Conservation (phyloP, 2,329 filamentous ascomycete species). For the Fusarium sp. region DNA sequence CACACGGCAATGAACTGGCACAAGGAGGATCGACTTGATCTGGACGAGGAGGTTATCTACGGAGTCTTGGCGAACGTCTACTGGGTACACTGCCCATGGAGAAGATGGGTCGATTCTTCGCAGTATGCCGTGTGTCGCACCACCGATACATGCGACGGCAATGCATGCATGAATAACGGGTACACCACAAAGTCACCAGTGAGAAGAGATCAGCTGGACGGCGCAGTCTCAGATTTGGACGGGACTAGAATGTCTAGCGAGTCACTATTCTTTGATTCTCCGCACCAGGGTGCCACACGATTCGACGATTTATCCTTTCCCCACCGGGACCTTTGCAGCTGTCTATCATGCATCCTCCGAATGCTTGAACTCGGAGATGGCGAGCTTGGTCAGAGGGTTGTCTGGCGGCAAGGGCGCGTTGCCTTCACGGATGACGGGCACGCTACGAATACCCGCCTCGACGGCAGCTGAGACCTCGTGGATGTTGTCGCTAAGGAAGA, state of each 20-base stretch:
- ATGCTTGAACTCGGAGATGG: constrained; percentile 52
- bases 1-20: constrained; percentile 19
- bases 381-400: constrained; percentile 53
- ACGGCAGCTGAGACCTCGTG: constrained; percentile 74
- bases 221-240: constrained; percentile 40
- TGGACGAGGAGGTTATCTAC: constrained; percentile 19
- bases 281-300: constrained; percentile 39
- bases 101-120: constrained; percentile 28
- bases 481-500: constrained; percentile 87
- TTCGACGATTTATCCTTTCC: constrained; percentile 33
- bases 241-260: constrained; percentile 44
- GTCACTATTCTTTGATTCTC: constrained; percentile 39
- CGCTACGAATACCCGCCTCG: constrained; percentile 71
- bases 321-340: constrained; percentile 37
- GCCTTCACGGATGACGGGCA: constrained; percentile 74
- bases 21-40: constrained; percentile 18
- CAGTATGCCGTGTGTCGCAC: constrained; percentile 34
- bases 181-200: constrained; percentile 36
- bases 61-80: constrained; percentile 22
- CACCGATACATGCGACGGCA: constrained; percentile 29
- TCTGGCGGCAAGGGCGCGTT: constrained; percentile 72
- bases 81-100: constrained; percentile 18
- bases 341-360: constrained; percentile 41
- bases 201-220: constrained; percentile 39
- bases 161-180: constrained; percentile 37